Evolutionary conservation across 371 early-diverging fungal genomes (phyloP).

Genomic region (Chytridium lagenaria): DNA sequence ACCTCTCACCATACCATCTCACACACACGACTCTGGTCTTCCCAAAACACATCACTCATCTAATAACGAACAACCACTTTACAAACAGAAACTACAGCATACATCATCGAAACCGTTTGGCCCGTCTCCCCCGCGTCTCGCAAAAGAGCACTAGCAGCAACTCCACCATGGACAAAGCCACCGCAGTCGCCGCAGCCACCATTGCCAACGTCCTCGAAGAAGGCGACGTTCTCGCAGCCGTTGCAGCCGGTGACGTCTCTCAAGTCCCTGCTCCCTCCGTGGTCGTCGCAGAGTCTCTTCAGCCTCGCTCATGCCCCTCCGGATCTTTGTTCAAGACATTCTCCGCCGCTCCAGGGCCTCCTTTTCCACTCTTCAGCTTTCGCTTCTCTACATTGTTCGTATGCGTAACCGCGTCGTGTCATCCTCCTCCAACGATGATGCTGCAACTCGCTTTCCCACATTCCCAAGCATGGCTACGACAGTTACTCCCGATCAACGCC

Average conservation of each 20-base stretch:
- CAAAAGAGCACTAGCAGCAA: no score
- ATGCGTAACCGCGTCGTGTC: conserved; percentile 23
- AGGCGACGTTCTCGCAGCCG: no score
- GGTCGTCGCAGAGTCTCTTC: not conserved
- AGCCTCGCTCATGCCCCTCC: not conserved
- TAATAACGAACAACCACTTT: no score
- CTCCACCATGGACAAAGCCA: not conserved
- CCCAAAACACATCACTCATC: no score
- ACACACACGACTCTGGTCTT: no score
- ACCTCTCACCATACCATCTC: no score
- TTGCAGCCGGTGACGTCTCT: not conserved
- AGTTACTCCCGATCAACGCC: conserved; percentile 28
- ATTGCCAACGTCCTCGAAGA: no score
- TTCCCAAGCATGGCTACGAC: conserved; percentile 36
- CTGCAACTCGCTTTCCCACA: conserved; percentile 33
- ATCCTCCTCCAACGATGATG: conserved; percentile 5
- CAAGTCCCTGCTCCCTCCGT: not conserved
- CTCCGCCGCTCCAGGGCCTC: conserved; percentile 70
- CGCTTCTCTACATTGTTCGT: conserved; percentile 67
- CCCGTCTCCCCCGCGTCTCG: no score
- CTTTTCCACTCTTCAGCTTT: conserved; percentile 73
- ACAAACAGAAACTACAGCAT: no score
- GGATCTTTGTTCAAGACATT: conserved; percentile 65
- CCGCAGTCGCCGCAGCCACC: not conserved
- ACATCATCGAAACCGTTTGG: no score